Conservation (phyloP, 2,329 filamentous ascomycete genomes). For the Metarhizium album region DNA sequence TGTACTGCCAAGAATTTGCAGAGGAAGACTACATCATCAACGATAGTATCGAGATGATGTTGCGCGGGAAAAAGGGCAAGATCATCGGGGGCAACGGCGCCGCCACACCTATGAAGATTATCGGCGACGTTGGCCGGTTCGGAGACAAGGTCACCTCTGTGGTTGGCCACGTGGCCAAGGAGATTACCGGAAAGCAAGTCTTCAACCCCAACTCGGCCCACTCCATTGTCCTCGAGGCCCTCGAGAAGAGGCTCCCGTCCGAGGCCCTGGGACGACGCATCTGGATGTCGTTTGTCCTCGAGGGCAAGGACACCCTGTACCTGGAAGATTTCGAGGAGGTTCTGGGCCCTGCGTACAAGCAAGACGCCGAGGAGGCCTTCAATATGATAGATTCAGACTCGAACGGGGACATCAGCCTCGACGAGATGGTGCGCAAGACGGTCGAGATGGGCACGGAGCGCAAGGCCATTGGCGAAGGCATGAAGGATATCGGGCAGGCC, state of each 20-base stretch:
- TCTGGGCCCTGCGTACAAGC: conserved; percentile 60
- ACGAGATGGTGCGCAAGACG: conserved; percentile 87
- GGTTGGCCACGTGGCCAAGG: conserved; percentile 86
- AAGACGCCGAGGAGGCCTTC: conserved; percentile 82
- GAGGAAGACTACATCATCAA: conserved; percentile 91
- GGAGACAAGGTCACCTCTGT: conserved; percentile 90
- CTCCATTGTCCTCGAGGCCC: conserved; percentile 76
- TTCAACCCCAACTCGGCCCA: conserved; percentile 89
- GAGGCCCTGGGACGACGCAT: conserved; percentile 90
- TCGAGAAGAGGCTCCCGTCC: conserved; percentile 73
- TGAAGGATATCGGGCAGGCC: conserved; percentile 96
- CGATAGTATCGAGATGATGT: conserved; percentile 63
- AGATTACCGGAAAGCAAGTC: conserved; percentile 90
- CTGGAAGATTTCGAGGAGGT: conserved; percentile 80
- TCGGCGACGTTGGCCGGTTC: conserved; percentile 67
- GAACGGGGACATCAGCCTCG: conserved; percentile 89
- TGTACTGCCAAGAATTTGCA: conserved; percentile 81
- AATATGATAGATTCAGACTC: conserved; percentile 68
- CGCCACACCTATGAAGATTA: conserved; percentile 66
- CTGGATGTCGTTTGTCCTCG: conserved; percentile 97
- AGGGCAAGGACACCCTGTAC: conserved; percentile 71
- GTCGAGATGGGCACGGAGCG: conserved; percentile 75
- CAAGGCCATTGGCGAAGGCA: conserved; percentile 81
- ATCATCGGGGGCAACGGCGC: conserved; percentile 39
- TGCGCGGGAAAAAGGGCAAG: conserved; percentile 43